These are phyloP conservation scores for Hortaea werneckii DNA, from an alignment of 2,329 filamentous ascomycete species.

Conservation along the genomic window DNA sequence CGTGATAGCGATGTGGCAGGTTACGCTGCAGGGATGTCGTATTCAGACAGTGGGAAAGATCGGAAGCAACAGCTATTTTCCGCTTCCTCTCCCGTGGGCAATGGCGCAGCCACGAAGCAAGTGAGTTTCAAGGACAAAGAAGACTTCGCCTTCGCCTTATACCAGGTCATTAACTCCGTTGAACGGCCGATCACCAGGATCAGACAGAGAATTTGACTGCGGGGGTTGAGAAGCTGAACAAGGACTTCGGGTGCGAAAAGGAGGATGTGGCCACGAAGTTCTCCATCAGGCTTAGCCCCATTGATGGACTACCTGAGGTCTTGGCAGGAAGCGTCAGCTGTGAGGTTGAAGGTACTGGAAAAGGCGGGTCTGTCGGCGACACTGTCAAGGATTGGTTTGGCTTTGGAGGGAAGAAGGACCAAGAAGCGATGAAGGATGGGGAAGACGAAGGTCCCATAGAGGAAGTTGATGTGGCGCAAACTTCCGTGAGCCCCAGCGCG, in stretches of 20 bases:
- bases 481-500: conserved; percentile 22
- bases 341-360: conserved; percentile 60
- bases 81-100: conserved; percentile 61
- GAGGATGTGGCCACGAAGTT: conserved; percentile 74
- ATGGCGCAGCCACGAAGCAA: conserved; percentile 56
- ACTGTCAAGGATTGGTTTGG: conserved; percentile 95
- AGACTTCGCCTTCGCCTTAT: conserved; percentile 72
- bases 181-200: conserved; percentile 57
- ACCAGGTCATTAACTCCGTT: conserved; percentile 53
- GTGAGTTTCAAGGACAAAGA: conserved; percentile 71
- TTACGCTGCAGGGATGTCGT: conserved; percentile 68
- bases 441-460: conserved; percentile 41
- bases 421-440: conserved; percentile 50
- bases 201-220: conserved; percentile 78
- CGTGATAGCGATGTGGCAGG: conserved; percentile 64
- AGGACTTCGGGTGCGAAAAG: conserved; percentile 66
- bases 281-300: conserved; percentile 57
- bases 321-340: conserved; percentile 71
- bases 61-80: conserved; percentile 77
- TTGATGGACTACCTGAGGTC: conserved; percentile 73
- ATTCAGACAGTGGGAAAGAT: conserved; percentile 53
- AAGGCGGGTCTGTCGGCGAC: conserved; percentile 76
- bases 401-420: conserved; percentile 83
- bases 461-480: conserved; percentile 27
- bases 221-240: conserved; percentile 66